Conservation (phyloP, 306 rosid species). For the Dalbergia oliveri region DNA sequence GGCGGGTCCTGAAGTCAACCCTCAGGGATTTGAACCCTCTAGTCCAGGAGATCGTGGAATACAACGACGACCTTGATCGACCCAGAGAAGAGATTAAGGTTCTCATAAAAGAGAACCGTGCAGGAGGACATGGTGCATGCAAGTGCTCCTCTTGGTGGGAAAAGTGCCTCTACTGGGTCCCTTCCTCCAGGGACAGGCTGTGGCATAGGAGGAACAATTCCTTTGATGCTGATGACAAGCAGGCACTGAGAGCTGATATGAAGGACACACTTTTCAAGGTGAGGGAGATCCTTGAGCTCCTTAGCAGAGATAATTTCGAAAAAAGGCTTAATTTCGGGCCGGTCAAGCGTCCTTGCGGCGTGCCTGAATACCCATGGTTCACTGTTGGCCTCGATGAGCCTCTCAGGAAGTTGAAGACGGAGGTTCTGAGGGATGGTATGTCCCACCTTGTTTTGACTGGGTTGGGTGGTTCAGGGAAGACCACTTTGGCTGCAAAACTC, state of each 20-base stretch:
- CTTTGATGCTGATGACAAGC: background rate
- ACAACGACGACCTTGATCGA: conserved; percentile 22
- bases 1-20: background rate
- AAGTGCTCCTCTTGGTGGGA: background rate
- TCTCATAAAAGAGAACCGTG: conserved; percentile 19
- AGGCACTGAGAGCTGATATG: conserved; percentile 26
- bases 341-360: conserved; percentile 10
- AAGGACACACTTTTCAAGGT: conserved; percentile 36
- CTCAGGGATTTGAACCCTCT: conserved; percentile 19
- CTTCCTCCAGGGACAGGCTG: no score
- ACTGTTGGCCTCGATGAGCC: conserved; percentile 53
- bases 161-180: background rate
- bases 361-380: conserved; percentile 43
- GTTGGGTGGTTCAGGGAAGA: conserved; percentile 64
- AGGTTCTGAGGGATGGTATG: conserved; percentile 42
- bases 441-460: conserved; percentile 54
- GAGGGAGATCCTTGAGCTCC: conserved; percentile 6
- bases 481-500: conserved; percentile 58
- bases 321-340: background rate
- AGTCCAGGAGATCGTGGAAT: conserved; percentile 37
- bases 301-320: background rate
- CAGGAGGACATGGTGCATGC: background rate
- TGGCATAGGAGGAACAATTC: background rate
- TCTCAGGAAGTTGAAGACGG: conserved; percentile 49
- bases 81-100: conserved; percentile 43